A percentile compares a stretch with the other conserved stretches of the same genome.
These are phyloP conservation scores for Chaetomium sp. DNA, from an alignment of 2,329 filamentous ascomycete species.

Conservation along the genomic window DNA sequence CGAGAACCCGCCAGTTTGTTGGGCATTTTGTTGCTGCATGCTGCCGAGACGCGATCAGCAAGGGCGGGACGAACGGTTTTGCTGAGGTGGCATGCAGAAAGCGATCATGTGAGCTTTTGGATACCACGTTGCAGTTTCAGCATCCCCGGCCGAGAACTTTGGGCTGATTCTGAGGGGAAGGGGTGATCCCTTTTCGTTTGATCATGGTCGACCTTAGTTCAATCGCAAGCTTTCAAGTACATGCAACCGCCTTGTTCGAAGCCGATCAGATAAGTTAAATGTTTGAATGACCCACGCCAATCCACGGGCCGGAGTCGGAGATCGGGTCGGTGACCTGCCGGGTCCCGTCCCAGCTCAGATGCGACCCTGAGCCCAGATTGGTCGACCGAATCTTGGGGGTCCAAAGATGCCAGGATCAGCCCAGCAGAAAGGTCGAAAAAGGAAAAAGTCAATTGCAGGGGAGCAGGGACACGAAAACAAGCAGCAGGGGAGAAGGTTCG, in stretches of 20 bases:
- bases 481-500: slow-evolving; percentile 13
- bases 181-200: not conserved
- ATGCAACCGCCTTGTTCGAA: not conserved
- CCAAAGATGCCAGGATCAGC: not conserved
- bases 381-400: slow-evolving; percentile 15
- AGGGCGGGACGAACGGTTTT: not conserved
- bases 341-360: slow-evolving; percentile 1
- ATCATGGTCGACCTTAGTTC: not conserved
- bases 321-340: slow-evolving; percentile 8
- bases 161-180: not conserved
- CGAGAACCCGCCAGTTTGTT: not conserved
- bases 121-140: slow-evolving; percentile 20
- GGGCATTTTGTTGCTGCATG: not conserved
- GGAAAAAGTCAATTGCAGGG: slow-evolving; percentile 1
- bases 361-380: slow-evolving; percentile 14
- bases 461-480: slow-evolving; percentile 1
- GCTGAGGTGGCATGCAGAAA: slow-evolving; percentile 6
- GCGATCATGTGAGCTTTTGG: slow-evolving; percentile 24
- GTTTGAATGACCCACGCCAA: not conserved
- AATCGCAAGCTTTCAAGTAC: not conserved
- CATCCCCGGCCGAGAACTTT: not conserved
- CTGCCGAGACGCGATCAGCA: slow-evolving; percentile 18
- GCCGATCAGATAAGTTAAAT: slow-evolving; percentile 2
- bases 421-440: slow-evolving; percentile 1
- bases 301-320: slow-evolving; percentile 6